Conservation (phyloP, 352 stramenopile species). For the Globisporangium sylvaticum region DNA sequence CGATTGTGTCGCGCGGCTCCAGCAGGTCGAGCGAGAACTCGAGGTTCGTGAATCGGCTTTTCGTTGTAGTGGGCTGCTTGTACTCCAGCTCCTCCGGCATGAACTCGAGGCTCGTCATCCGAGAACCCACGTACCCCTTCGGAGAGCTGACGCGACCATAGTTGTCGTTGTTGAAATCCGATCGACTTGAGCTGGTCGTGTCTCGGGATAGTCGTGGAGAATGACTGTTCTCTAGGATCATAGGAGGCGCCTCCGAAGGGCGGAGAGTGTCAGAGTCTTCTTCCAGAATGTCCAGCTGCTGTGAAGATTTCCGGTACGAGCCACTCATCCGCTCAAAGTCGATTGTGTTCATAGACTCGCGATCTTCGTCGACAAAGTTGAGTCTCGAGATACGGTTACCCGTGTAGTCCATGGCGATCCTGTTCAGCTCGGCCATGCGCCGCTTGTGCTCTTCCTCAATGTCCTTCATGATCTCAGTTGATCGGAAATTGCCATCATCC, state of each 20-base stretch:
- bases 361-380: slow-evolving; percentile 34
- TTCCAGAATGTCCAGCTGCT: slow-evolving; percentile 6
- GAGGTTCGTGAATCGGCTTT: slow-evolving; percentile 9
- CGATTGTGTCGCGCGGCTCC: slow-evolving; percentile 10
- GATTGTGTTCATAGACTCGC: slow-evolving; percentile 30
- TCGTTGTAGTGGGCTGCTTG: background rate
- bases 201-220: slow-evolving; percentile 17
- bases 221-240: background rate
- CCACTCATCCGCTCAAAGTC: slow-evolving; percentile 29
- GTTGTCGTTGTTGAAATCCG: slow-evolving; percentile 15
- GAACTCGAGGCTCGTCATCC: slow-evolving; percentile 16
- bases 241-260: slow-evolving; percentile 1
- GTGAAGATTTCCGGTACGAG: slow-evolving; percentile 15
- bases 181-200: slow-evolving; percentile 15
- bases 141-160: slow-evolving; percentile 1
- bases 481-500: slow-evolving; percentile 33
- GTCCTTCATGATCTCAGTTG: slow-evolving; percentile 40
- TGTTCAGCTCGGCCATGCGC: slow-evolving; percentile 72
- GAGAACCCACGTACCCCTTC: background rate
- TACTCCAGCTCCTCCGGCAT: slow-evolving; percentile 9
- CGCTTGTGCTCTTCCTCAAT: slow-evolving; percentile 46
- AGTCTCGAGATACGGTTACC: slow-evolving; percentile 43
- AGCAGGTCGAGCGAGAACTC: slow-evolving; percentile 18
- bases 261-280: slow-evolving; percentile 4
- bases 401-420: slow-evolving; percentile 35